Evolutionary conservation across 305 asterid species (phyloP).

Genomic region (Petunia hybrid): DNA sequence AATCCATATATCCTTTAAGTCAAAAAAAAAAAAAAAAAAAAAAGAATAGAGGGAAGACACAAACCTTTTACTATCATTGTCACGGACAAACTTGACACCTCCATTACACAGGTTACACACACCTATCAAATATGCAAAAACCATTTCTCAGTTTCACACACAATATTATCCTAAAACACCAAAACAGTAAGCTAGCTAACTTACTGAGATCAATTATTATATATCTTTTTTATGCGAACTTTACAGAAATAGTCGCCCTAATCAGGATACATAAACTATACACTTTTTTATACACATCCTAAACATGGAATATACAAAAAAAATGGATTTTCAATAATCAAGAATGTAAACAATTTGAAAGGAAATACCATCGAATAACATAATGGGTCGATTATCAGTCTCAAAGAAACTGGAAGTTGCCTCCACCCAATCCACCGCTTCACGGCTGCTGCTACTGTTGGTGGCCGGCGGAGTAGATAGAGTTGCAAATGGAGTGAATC

Average conservation of each 20-base stretch:
- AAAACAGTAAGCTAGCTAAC: background rate
- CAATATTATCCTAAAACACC: background rate
- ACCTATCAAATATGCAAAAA: conserved; percentile 50
- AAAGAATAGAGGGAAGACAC: conserved; percentile 32
- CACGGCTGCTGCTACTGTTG: conserved; percentile 44
- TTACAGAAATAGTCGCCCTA: too few relatives aligned
- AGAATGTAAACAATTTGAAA: background rate
- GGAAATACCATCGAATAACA: conserved; percentile 85
- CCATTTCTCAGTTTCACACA: conserved; percentile 10
- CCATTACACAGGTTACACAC: conserved; percentile 95
- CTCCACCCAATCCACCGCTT: conserved; percentile 64
- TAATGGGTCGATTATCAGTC: conserved; percentile 86
- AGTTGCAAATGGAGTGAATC: conserved; percentile 47
- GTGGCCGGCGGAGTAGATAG: conserved; percentile 49
- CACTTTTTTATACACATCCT: too few relatives aligned
- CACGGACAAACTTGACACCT: conserved; percentile 88
- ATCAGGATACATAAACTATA: too few relatives aligned
- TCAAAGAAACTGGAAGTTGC: conserved; percentile 78
- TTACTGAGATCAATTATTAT: background rate
- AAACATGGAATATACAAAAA: too few relatives aligned
- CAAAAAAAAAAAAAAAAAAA: conserved; percentile 30
- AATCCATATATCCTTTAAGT: conserved; percentile 10
- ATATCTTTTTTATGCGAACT: background rate
- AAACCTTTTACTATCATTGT: conserved; percentile 74
- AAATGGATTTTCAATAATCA: background rate